A percentile compares a stretch with the other conserved stretches of the same genome.
phyloP scores from a whole-genome alignment of 495 filamentous ascomycete species.

The Penicillium tannophilum region DNA sequence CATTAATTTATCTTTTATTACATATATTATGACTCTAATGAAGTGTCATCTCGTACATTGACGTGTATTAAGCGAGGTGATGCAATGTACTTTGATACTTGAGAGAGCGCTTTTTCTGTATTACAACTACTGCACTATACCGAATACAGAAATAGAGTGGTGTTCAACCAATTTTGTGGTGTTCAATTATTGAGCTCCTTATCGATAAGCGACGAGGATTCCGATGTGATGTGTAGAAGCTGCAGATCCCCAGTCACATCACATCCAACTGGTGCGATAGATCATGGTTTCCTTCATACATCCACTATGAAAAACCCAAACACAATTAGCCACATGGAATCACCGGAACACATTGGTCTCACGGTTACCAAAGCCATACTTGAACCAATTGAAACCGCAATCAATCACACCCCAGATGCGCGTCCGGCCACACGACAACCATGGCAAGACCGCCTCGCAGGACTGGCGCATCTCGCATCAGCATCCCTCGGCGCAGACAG shows the following conservation, averaged over 20 bases:
- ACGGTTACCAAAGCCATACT: background rate
- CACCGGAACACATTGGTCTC: slow-evolving; percentile 3
- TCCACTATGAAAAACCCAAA: background rate
- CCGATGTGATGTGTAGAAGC: background rate
- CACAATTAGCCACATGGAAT: background rate
- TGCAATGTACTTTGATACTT: too few relatives aligned
- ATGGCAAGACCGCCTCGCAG: slow-evolving; percentile 30
- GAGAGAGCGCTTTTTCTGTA: too few relatives aligned
- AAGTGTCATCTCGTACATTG: too few relatives aligned
- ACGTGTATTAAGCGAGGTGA: too few relatives aligned
- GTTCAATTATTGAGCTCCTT: too few relatives aligned
- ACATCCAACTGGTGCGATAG: slow-evolving; percentile 1
- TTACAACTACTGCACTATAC: too few relatives aligned
- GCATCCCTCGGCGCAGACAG: slow-evolving; percentile 10
- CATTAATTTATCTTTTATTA: too few relatives aligned
- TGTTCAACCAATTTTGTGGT: too few relatives aligned
- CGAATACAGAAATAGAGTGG: too few relatives aligned
- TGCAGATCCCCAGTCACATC: slow-evolving; percentile 11
- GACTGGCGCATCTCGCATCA: slow-evolving; percentile 27
- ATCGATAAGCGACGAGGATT: slow-evolving; percentile 22
- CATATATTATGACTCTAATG: too few relatives aligned
- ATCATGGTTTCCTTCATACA: background rate
- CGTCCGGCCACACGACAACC: slow-evolving; percentile 5
- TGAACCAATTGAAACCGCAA: slow-evolving; percentile 1
- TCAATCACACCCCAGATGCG: slow-evolving; percentile 4